phyloP scores from a whole-genome alignment of 1,284 basidiomycete species.

The Athelia psychrophila region DNA sequence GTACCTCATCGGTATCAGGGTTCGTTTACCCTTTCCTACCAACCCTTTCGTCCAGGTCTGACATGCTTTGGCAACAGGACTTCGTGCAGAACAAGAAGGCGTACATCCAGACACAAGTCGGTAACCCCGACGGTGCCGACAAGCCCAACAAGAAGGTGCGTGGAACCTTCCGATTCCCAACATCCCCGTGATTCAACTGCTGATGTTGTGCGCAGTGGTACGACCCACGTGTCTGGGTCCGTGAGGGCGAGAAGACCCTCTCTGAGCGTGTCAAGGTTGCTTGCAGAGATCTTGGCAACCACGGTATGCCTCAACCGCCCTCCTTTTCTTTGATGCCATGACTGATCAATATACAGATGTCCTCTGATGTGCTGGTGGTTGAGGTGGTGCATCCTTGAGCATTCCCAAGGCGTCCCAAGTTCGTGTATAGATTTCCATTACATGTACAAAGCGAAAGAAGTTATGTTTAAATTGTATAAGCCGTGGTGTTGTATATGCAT shows the following conservation, averaged over 20 bases:
- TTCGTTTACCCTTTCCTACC: slow-evolving; percentile 32
- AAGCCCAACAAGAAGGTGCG: slow-evolving; percentile 98
- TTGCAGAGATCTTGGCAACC: slow-evolving; percentile 87
- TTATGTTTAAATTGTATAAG: too few species aligned
- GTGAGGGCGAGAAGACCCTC: slow-evolving; percentile 98
- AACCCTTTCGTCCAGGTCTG: neutral
- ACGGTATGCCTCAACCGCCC: slow-evolving; percentile 36
- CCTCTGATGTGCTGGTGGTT: too few species aligned
- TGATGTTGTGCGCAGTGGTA: slow-evolving; percentile 56
- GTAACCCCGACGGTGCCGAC: slow-evolving; percentile 91
- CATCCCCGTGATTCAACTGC: neutral
- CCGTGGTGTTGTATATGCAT: too few species aligned
- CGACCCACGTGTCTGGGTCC: slow-evolving; percentile 96
- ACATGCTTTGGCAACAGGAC: slow-evolving; percentile 46
- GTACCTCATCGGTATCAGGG: slow-evolving; percentile 87
- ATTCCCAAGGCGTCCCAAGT: too few species aligned
- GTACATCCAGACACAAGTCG: slow-evolving; percentile 86
- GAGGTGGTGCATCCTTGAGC: too few species aligned
- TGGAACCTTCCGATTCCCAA: too few species aligned
- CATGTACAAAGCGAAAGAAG: too few species aligned
- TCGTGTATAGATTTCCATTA: too few species aligned
- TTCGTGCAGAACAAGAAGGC: slow-evolving; percentile 83
- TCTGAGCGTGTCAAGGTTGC: slow-evolving; percentile 87
- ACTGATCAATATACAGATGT: too few species aligned
- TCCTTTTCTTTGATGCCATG: neutral